Conservation (phyloP, 495 filamentous ascomycete genomes). For the Aspergillus heteromorphus region DNA sequence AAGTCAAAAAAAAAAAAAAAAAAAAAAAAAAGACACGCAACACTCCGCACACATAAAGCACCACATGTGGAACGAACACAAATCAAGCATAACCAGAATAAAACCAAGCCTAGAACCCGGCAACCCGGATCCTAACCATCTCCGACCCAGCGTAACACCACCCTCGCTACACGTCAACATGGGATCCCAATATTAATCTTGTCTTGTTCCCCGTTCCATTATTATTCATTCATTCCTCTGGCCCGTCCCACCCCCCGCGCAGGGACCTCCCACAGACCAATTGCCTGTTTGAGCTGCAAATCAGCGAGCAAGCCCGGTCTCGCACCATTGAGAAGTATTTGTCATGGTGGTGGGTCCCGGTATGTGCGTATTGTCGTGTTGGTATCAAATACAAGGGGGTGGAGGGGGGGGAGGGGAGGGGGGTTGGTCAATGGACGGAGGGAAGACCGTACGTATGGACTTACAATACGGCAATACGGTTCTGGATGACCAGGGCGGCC, state of each 20-base stretch:
- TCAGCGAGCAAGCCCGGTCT: not conserved
- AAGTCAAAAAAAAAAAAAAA: too few species aligned
- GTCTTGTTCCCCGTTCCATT: too few species aligned
- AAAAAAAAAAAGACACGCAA: too few species aligned
- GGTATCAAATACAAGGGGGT: too few species aligned
- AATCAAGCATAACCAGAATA: too few species aligned
- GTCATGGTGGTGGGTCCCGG: slow-evolving; percentile 2
- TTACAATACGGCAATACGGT: not conserved
- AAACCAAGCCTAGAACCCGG: too few species aligned
- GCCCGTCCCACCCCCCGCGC: not conserved
- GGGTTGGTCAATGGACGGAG: too few species aligned
- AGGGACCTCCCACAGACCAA: not conserved
- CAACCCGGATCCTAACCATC: too few species aligned
- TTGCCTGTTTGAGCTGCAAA: not conserved
- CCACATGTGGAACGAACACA: too few species aligned
- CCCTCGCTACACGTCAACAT: slow-evolving; percentile 4
- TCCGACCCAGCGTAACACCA: too few species aligned
- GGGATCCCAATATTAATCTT: not conserved
- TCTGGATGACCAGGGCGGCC: not conserved
- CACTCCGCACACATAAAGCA: too few species aligned
- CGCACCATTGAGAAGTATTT: not conserved
- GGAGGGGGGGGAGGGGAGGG: not conserved
- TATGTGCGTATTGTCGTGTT: not conserved
- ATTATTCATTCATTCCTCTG: too few species aligned
- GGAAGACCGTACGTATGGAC: not conserved